These are phyloP conservation scores for Acacia pycnantha DNA, from an alignment of 331 rosid genomes.

Conservation along the genomic window DNA sequence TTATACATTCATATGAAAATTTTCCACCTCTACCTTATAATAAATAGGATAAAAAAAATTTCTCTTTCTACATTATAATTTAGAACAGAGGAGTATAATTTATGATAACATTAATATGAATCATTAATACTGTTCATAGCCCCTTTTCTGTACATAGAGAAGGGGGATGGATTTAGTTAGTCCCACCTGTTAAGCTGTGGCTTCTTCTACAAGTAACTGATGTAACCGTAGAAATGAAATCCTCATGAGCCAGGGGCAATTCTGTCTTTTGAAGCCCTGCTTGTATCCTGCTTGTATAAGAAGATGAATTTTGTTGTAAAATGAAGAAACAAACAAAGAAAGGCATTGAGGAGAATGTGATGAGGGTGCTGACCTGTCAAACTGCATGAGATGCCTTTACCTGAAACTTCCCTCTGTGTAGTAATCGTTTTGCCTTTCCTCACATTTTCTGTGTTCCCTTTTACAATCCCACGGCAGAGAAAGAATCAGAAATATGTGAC, in stretches of 20 bases:
- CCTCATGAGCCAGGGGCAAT: neutral
- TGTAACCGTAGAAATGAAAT: neutral
- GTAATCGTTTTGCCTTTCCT: neutral
- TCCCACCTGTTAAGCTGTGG: neutral
- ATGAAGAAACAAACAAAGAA: slow-evolving; percentile 13
- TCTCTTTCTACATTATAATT: too few relatives aligned
- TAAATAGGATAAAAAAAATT: too few relatives aligned
- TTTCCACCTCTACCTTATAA: too few relatives aligned
- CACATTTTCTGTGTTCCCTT: neutral
- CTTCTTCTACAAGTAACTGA: neutral
- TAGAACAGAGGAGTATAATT: too few relatives aligned
- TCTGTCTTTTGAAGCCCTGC: neutral
- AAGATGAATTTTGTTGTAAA: neutral
- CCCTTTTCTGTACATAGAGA: neutral
- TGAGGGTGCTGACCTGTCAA: slow-evolving; percentile 64
- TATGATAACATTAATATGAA: neutral
- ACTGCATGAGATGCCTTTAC: slow-evolving; percentile 56
- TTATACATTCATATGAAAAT: too few relatives aligned
- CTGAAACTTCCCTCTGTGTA: slow-evolving; percentile 36
- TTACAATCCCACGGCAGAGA: neutral
- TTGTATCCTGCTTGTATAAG: neutral
- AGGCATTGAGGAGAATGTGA: slow-evolving; percentile 38
- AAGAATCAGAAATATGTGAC: neutral
- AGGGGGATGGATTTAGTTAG: neutral
- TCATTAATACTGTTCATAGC: neutral